These are phyloP conservation scores for Besnoitia besnoiti DNA, from an alignment of 169 alveolate genomes.

Conservation along the genomic window DNA sequence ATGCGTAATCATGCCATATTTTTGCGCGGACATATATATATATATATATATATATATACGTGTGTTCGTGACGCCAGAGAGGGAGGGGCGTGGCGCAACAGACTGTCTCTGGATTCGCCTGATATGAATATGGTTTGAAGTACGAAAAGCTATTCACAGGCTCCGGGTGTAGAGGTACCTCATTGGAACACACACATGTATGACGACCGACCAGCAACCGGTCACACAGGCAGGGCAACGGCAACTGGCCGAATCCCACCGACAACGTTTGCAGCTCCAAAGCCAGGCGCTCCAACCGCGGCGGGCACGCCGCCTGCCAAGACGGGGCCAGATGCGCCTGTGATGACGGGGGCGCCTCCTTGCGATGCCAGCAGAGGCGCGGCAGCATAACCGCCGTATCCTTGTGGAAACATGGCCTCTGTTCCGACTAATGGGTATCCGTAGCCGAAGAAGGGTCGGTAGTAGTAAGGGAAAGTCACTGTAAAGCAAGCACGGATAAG, in stretches of 20 bases:
- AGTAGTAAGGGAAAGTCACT: slow-evolving; percentile 76
- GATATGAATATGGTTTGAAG: too few species aligned
- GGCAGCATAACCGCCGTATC: slow-evolving; percentile 72
- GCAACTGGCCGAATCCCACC: slow-evolving; percentile 30
- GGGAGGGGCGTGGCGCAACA: too few species aligned
- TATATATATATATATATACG: too few species aligned
- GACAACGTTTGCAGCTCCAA: slow-evolving; percentile 23
- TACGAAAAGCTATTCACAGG: too few species aligned
- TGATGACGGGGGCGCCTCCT: slow-evolving; percentile 21
- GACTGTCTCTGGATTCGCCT: too few species aligned
- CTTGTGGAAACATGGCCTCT: slow-evolving; percentile 75
- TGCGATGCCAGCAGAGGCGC: slow-evolving; percentile 57
- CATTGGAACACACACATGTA: neutral
- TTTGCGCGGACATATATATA: too few species aligned
- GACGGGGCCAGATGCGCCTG: slow-evolving; percentile 45
- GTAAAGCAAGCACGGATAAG: too few species aligned
- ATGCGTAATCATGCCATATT: too few species aligned
- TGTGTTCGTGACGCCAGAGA: too few species aligned
- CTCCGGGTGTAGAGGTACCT: too few species aligned
- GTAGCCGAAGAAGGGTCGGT: slow-evolving; percentile 77
- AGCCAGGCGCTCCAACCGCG: neutral
- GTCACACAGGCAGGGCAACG: neutral
- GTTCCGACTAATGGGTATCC: slow-evolving; percentile 76
- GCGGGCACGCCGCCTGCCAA: slow-evolving; percentile 52
- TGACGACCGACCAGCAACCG: neutral